A percentile compares a stretch with the other conserved stretches of the same genome.
Evolutionary conservation across 345 rosid species (phyloP).

Genomic region (Eutrema yunnanense): DNA sequence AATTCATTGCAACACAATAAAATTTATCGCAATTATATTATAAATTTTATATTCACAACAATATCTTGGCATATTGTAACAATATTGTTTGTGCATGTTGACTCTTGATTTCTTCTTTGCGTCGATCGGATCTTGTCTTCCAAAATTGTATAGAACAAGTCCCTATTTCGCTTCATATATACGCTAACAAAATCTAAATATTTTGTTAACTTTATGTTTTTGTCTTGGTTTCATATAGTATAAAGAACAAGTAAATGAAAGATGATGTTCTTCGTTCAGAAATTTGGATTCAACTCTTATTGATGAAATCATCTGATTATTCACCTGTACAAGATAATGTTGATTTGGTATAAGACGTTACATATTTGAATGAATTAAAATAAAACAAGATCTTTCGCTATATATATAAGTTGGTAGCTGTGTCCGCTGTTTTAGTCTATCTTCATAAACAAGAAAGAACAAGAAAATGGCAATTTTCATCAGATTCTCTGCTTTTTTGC

Average conservation of each 20-base stretch:
- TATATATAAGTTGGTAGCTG: not conserved
- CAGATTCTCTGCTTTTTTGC: not conserved
- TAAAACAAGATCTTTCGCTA: not conserved
- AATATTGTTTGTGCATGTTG: not conserved
- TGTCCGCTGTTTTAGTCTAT: not conserved
- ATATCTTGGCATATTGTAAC: no score
- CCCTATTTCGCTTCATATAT: not conserved
- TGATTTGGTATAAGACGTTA: constrained; percentile 8
- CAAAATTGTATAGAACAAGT: constrained; percentile 14
- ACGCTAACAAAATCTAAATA: not conserved
- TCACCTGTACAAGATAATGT: not conserved
- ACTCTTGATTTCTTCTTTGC: not conserved
- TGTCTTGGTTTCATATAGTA: no score
- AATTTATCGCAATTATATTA: no score
- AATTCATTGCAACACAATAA: no score
- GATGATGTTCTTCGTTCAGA: constrained; percentile 8
- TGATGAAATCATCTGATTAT: constrained; percentile 5
- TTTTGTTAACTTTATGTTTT: not conserved
- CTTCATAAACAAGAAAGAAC: not conserved
- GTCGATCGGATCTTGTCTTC: not conserved
- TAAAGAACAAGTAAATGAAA: constrained; percentile 2
- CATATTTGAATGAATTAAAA: not conserved
- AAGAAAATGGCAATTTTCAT: not conserved
- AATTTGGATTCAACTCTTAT: constrained; percentile 1
- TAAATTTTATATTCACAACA: no score